Evolutionary conservation across 495 filamentous ascomycete species (phyloP).

Genomic region (Aspergillus nanangensis): DNA sequence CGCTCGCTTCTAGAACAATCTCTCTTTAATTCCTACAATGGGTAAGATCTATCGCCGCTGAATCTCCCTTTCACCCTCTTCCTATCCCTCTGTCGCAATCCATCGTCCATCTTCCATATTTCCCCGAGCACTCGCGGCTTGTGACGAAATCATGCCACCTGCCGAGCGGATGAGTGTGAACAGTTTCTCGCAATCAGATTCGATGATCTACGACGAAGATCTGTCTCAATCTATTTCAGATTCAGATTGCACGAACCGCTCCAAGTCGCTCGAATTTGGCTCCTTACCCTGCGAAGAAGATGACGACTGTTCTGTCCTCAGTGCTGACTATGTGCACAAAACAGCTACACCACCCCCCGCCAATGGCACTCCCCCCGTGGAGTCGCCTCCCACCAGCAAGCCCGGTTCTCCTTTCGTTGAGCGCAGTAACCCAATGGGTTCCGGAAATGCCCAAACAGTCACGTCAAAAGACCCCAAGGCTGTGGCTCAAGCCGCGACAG

Average conservation of each 20-base stretch:
- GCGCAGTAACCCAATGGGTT: slow-evolving; percentile 59
- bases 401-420: slow-evolving; percentile 54
- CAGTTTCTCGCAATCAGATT: slow-evolving; percentile 12
- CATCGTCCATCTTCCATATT: background rate
- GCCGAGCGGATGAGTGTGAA: slow-evolving; percentile 14
- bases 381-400: slow-evolving; percentile 46
- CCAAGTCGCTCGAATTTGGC: background rate
- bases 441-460: slow-evolving; percentile 59
- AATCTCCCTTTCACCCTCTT: slow-evolving; percentile 7
- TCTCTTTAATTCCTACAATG: slow-evolving; percentile 32
- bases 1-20: slow-evolving; percentile 22
- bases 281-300: background rate
- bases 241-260: background rate
- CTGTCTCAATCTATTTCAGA: background rate
- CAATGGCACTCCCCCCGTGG: slow-evolving; percentile 31
- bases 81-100: slow-evolving; percentile 3
- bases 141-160: slow-evolving; percentile 12
- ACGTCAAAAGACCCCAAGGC: slow-evolving; percentile 83
- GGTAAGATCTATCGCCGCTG: slow-evolving; percentile 30
- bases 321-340: slow-evolving; percentile 26
- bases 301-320: background rate
- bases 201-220: background rate
- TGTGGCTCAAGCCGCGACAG: slow-evolving; percentile 67
- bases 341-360: slow-evolving; percentile 36
- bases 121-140: slow-evolving; percentile 8